These are phyloP conservation scores for Epichloe sibirici DNA, from an alignment of 2,329 filamentous ascomycete genomes.

Conservation along the genomic window DNA sequence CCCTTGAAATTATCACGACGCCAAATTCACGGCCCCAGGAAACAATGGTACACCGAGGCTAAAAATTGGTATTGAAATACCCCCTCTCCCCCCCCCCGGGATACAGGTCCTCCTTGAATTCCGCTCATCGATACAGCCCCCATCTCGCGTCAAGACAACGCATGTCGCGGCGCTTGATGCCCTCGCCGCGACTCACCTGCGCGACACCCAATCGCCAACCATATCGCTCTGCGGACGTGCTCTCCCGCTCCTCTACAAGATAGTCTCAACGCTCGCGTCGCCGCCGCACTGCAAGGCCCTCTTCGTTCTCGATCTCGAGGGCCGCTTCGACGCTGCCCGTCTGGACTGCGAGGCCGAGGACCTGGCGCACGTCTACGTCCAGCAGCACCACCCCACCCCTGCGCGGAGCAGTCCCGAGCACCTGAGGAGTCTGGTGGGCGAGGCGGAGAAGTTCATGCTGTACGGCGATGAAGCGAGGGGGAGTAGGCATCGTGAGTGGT, in stretches of 20 bases:
- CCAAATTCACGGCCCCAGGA: too few relatives aligned
- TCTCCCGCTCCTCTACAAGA: constrained; percentile 42
- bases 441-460: constrained; percentile 35
- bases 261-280: constrained; percentile 39
- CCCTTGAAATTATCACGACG: too few relatives aligned
- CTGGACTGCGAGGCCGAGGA: constrained; percentile 27
- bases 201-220: constrained; percentile 32
- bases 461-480: constrained; percentile 29
- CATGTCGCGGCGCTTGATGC: constrained; percentile 33
- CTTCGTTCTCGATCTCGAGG: constrained; percentile 42
- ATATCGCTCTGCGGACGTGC: constrained; percentile 40
- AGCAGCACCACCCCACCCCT: constrained; percentile 19
- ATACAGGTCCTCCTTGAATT: constrained; percentile 7
- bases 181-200: constrained; percentile 34
- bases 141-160: constrained; percentile 17
- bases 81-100: too few relatives aligned
- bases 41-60: too few relatives aligned
- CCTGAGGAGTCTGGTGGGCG: constrained; percentile 24
- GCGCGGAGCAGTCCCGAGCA: constrained; percentile 16
- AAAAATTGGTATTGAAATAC: too few relatives aligned
- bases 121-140: background rate
- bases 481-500: constrained; percentile 38
- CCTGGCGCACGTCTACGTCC: constrained; percentile 39
- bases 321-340: constrained; percentile 40
- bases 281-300: constrained; percentile 35